Conservation (phyloP, 768 basidiomycete species). For the Pleurotus pulmonarius region DNA sequence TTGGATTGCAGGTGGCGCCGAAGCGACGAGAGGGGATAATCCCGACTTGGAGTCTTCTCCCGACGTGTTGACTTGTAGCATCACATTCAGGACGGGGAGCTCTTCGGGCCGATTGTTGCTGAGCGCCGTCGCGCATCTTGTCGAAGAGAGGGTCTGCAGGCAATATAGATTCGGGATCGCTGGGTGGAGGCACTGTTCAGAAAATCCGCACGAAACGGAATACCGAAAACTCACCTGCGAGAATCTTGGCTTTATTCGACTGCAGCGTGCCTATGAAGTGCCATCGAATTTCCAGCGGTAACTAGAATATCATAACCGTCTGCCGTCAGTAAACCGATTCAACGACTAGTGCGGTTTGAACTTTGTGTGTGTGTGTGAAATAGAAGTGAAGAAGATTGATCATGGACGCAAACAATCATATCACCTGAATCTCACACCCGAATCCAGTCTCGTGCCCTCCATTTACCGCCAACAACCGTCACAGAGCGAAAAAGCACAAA, state of each 20-base stretch:
- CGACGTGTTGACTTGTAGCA: conserved; percentile 95
- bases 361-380: background rate
- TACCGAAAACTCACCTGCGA: conserved; percentile 57
- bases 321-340: background rate
- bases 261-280: conserved; percentile 96
- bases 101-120: conserved; percentile 64
- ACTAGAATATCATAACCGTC: conserved; percentile 37
- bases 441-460: no score
- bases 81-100: conserved; percentile 71
- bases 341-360: background rate
- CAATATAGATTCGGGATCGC: conserved; percentile 86
- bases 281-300: conserved; percentile 89
- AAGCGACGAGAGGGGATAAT: conserved; percentile 49
- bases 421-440: background rate
- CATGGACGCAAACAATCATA: background rate
- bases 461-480: no score
- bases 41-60: conserved; percentile 92
- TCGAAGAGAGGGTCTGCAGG: conserved; percentile 82
- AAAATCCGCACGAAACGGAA: no score
- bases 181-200: conserved; percentile 24
- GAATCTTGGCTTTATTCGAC: conserved; percentile 88
- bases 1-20: conserved; percentile 21
- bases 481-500: background rate
- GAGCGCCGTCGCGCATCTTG: conserved; percentile 76
- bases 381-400: background rate